Conservation (phyloP, 23 red algal species). For the Pyropia yezoensis region DNA sequence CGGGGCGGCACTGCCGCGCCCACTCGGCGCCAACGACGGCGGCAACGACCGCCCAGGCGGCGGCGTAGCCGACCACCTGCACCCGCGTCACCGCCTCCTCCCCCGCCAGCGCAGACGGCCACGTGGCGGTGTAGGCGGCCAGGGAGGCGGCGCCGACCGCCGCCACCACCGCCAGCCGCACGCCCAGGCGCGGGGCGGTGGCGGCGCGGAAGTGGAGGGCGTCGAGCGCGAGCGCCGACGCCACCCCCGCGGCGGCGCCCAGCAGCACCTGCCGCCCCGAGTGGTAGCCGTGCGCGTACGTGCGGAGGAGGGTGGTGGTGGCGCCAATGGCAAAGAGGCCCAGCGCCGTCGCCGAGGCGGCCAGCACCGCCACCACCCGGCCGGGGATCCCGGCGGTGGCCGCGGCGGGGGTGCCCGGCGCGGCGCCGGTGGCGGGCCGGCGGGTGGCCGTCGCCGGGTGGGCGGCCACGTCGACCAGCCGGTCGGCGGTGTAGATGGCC, state of each 20-base stretch:
- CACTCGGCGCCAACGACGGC: too few species aligned
- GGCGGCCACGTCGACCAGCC: neutral
- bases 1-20: too few species aligned
- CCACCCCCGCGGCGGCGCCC: slow-evolving; percentile 35
- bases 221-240: slow-evolving; percentile 38
- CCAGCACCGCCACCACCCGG: neutral
- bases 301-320: slow-evolving; percentile 59
- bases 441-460: neutral
- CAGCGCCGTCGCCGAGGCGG: slow-evolving; percentile 9
- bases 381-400: too few species aligned
- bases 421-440: neutral
- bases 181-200: slow-evolving; percentile 1
- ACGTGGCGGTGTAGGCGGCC: too few species aligned
- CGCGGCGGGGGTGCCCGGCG: slow-evolving; percentile 12
- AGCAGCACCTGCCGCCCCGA: slow-evolving; percentile 61
- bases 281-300: slow-evolving; percentile 83
- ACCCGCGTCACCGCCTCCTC: too few species aligned
- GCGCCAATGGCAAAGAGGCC: slow-evolving; percentile 24
- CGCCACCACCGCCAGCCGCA: slow-evolving; percentile 9
- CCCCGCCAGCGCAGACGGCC: too few species aligned
- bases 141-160: too few species aligned
- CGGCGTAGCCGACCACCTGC: too few species aligned
- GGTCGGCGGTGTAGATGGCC: slow-evolving; percentile 1
- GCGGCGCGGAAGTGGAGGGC: slow-evolving; percentile 20
- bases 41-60: too few species aligned